A percentile compares a stretch with the other conserved stretches of the same genome.
Conservation (phyloP, 164 flowering plant species). For the Aristolochia fimbriata region DNA sequence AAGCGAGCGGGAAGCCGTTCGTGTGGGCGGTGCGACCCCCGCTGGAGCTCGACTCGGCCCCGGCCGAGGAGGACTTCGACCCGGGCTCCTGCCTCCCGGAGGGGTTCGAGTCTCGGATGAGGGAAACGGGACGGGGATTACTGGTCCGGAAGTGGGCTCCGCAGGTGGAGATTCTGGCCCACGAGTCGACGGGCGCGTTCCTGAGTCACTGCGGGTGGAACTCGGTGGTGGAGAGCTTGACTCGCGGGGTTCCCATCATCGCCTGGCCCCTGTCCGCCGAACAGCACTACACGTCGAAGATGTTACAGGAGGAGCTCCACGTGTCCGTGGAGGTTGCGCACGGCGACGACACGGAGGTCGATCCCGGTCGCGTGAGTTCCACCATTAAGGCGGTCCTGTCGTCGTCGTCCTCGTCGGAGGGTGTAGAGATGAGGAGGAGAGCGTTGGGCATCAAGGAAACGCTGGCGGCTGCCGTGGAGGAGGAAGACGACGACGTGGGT, state of each 20-base stretch:
- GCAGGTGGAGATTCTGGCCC: constrained; percentile 10
- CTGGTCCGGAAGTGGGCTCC: constrained; percentile 21
- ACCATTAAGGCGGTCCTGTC: neutral
- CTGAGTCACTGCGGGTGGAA: constrained; percentile 15
- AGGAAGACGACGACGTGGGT: neutral
- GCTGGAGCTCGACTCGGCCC: constrained; percentile 6
- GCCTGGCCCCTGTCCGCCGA: constrained; percentile 13
- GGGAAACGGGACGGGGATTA: constrained; percentile 9
- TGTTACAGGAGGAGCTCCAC: constrained; percentile 12
- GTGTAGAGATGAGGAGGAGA: constrained; percentile 3
- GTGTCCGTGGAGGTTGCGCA: constrained; percentile 12
- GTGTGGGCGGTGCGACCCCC: constrained; percentile 32
- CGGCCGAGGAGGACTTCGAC: constrained; percentile 19
- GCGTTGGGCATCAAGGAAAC: neutral
- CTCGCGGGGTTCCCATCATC: constrained; percentile 12
- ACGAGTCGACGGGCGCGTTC: constrained; percentile 8
- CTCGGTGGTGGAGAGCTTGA: constrained; percentile 12
- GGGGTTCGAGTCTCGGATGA: constrained; percentile 16
- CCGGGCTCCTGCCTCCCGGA: constrained; percentile 23
- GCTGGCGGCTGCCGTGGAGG: neutral
- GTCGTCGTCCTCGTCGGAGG: neutral
- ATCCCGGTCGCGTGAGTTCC: neutral
- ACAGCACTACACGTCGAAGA: constrained; percentile 8
- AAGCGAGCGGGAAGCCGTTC: constrained; percentile 12
- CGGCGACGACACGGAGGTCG: constrained; percentile 2